Evolutionary conservation across 2,329 filamentous ascomycete genomes (phyloP), one percentile per base, ranked within the genome.

Genomic region (Phaeomoniella chlamydospora): DNA sequence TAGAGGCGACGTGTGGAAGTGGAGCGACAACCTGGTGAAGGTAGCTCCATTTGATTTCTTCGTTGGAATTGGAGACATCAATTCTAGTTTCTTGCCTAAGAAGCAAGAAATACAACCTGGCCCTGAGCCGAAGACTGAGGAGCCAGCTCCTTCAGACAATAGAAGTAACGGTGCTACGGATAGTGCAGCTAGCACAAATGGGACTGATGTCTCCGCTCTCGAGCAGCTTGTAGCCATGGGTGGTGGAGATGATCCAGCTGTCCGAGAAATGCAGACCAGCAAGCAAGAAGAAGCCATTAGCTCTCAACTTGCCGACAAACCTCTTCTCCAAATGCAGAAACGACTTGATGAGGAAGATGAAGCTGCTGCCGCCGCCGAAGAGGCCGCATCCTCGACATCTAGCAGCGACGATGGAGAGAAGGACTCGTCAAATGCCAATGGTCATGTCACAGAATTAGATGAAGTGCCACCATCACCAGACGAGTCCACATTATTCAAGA

Each of bases 1-100:
- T 57, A 75, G 90, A 46, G 85, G 85, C 36, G 90, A 98, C 54
- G 88, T 98, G 5, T 98, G 90, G 90, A 75, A 79, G 46, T 96
- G 94, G 68, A 80, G 81, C 47, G 74, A 81, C 4, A 94, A 98
- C 50, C 70, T 98, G 22, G 85, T 98, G 61, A 94, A 93, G 54
- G 90, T 98, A 19, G 77, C 78, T 1, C 85, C 88, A 0, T 98
- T 94, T 55, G 88, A 96, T 55, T 98, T 98, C 59, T 98, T 96
- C 62, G 84, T 92, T 39, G 90, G 90, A 12, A 94, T 94, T 43
- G 90, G 90, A 42, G 90, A 98, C 57, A 98, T 98, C 65, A 98
- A 98, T 62, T 92, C 88, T 10, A 94, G 84, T 53, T 98, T 96
- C 53, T 58, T 98, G 36, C 90, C 90, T 0, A 93, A 93, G 56